phyloP scores from a whole-genome alignment of 2,329 filamentous ascomycete species.

The Cyclaneusma minus region DNA sequence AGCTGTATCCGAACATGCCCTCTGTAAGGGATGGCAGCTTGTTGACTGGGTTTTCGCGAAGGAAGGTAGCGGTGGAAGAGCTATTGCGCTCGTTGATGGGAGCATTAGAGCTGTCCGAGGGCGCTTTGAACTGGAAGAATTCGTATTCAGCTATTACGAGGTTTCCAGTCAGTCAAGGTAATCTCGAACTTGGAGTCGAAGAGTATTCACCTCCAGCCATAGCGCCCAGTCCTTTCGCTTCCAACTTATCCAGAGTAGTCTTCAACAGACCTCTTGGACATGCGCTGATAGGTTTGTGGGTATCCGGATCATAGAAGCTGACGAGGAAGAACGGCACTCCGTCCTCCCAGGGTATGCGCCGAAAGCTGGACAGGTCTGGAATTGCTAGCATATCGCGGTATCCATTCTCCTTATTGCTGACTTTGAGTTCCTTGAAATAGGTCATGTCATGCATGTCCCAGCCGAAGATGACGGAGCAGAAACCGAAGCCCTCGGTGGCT shows the following conservation, averaged over 20 bases:
- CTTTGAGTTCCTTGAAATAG: slow-evolving; percentile 69
- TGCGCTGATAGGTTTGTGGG: slow-evolving; percentile 51
- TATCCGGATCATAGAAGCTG: slow-evolving; percentile 72
- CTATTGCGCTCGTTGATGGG: slow-evolving; percentile 38
- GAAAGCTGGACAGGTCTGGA: slow-evolving; percentile 61
- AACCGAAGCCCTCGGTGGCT: slow-evolving; percentile 69
- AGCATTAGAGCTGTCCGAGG: slow-evolving; percentile 26
- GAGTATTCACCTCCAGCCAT: slow-evolving; percentile 74
- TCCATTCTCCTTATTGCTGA: slow-evolving; percentile 83
- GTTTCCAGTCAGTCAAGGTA: slow-evolving; percentile 1
- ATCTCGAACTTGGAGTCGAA: slow-evolving; percentile 8
- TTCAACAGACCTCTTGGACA: slow-evolving; percentile 68
- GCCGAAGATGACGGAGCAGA: slow-evolving; percentile 87
- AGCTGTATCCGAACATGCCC: slow-evolving; percentile 91
- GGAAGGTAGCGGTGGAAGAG: slow-evolving; percentile 58
- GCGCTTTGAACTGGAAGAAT: slow-evolving; percentile 79
- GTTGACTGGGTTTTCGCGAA: slow-evolving; percentile 56
- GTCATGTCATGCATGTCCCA: slow-evolving; percentile 97
- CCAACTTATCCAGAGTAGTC: slow-evolving; percentile 50
- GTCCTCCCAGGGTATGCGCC: slow-evolving; percentile 83
- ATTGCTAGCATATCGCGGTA: slow-evolving; percentile 76
- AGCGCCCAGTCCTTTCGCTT: slow-evolving; percentile 55
- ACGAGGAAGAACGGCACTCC: slow-evolving; percentile 75
- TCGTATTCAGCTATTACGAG: slow-evolving; percentile 68
- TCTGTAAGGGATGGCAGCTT: slow-evolving; percentile 70